Conservation (phyloP, 805 yeast genomes). For the Candida gorgasii region DNA sequence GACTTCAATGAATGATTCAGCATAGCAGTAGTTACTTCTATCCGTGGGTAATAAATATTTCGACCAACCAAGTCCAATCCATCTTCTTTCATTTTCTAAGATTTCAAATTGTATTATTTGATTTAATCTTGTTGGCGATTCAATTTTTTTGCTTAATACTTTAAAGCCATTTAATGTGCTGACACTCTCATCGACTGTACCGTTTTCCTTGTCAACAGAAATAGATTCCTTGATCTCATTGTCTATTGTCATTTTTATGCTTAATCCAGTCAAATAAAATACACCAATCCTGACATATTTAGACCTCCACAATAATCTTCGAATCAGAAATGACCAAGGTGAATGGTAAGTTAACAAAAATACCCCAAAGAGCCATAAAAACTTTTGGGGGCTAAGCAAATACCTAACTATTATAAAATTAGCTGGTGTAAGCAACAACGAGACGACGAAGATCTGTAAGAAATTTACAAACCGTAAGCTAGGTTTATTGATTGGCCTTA, state of each 20-base stretch:
- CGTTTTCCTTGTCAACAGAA: conserved; percentile 18
- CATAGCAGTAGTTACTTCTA: conserved; percentile 49
- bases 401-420: conserved; percentile 38
- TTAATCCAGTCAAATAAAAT: conserved; percentile 44
- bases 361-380: conserved; percentile 38
- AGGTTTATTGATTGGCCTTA: conserved; percentile 37
- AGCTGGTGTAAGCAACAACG: conserved; percentile 43
- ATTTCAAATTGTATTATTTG: conserved; percentile 53
- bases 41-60: conserved; percentile 53
- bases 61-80: conserved; percentile 65
- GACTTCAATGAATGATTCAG: conserved; percentile 28
- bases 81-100: conserved; percentile 58
- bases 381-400: conserved; percentile 33
- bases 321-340: conserved; percentile 46
- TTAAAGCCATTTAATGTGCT: conserved; percentile 33
- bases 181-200: conserved; percentile 9
- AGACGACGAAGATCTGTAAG: conserved; percentile 29
- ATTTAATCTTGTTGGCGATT: conserved; percentile 44
- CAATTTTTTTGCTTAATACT: conserved; percentile 36
- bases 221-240: conserved; percentile 3
- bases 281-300: conserved; percentile 39
- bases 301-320: conserved; percentile 54
- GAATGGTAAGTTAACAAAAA: conserved; percentile 46
- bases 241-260: conserved; percentile 12
- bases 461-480: conserved; percentile 27